Base-by-base conservation (phyloP, 306 rosid species). In the Sphenostylis stenocarpa region DNA sequence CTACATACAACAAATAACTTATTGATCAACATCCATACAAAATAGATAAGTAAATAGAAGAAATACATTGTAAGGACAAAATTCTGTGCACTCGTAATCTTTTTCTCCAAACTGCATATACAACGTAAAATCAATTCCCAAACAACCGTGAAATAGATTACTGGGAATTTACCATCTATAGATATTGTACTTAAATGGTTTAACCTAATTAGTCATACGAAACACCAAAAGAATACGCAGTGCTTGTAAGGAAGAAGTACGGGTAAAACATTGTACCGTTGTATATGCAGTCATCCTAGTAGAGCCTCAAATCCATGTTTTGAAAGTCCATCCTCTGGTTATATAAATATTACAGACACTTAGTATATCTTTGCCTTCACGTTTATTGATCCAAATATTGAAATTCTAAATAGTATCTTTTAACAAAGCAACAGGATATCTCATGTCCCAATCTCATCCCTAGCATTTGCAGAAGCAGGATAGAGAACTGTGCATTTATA, bases 401-500 rank as follows among this genome's bases (percentile, higher is more conserved):
- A 65, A 44, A 7, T 24, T 73, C 17, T 55, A 77, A 65, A 51
- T 17, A 41, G 76, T 17, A 79, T 24, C 34, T 3, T 31, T 31
- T 16, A 6, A 15, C 3, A 16, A 49, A n/a, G 64, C 52, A 77
- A 26, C 43, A 58, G 57, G 76, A 79, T 44, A 70, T 47, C 41
- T 70, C 73, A 44, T 85, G 29, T 81, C 89, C 99, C 97, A 72
- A 96, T 92, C 83, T 96, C 99, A 62, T 82, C 77, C 86, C 98
- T 77, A 77, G 99, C 99, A 82, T 91, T 96, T 15, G 84, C 91
- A 61, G 99, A 96, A 85, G 99, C 98, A 82, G 99, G 99, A 80
- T 96, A 96, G 28, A 96, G 78, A 77, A 91, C 96, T 16, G 89
- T 89, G 84, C 93, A 88, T 70, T 78, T 91, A 72, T 73, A 7